Evolutionary conservation across 495 filamentous ascomycete genomes (phyloP).

Genomic region (Talaromyces liani): DNA sequence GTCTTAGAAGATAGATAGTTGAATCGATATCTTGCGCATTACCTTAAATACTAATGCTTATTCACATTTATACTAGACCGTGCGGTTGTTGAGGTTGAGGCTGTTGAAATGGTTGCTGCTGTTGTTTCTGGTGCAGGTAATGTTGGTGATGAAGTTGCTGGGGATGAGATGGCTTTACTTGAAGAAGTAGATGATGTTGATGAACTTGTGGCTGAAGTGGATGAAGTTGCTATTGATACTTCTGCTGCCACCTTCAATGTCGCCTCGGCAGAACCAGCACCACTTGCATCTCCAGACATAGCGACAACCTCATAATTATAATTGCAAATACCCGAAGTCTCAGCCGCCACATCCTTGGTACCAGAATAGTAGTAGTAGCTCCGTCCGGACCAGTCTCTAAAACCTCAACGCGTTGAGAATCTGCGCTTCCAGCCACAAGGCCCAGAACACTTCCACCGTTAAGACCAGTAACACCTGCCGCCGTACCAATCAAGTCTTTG

Average conservation of each 20-base stretch:
- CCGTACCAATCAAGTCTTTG: not conserved
- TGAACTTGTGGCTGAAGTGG: not conserved
- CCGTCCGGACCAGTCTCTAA: constrained; percentile 2
- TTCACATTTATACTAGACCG: too few species aligned
- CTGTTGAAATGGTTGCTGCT: too few species aligned
- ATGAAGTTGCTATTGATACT: not conserved
- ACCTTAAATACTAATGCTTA: too few species aligned
- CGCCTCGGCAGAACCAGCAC: not conserved
- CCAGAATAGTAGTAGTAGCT: constrained; percentile 1
- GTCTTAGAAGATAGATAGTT: too few species aligned
- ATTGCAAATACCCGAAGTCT: constrained; percentile 11
- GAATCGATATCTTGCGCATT: too few species aligned
- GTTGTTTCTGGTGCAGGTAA: too few species aligned
- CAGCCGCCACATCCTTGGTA: constrained; percentile 6
- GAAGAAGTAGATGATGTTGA: too few species aligned
- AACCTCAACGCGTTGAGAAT: constrained; percentile 12
- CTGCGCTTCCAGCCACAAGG: constrained; percentile 7
- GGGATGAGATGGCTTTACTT: too few species aligned
- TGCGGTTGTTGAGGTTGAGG: too few species aligned
- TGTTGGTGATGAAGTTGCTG: too few species aligned
- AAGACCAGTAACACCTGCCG: constrained; percentile 7
- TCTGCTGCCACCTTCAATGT: not conserved
- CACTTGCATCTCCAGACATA: not conserved
- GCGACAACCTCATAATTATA: constrained; percentile 17
- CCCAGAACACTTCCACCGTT: constrained; percentile 8